Conservation (phyloP, 2,329 filamentous ascomycete species). For the Fonsecaea nubica region DNA sequence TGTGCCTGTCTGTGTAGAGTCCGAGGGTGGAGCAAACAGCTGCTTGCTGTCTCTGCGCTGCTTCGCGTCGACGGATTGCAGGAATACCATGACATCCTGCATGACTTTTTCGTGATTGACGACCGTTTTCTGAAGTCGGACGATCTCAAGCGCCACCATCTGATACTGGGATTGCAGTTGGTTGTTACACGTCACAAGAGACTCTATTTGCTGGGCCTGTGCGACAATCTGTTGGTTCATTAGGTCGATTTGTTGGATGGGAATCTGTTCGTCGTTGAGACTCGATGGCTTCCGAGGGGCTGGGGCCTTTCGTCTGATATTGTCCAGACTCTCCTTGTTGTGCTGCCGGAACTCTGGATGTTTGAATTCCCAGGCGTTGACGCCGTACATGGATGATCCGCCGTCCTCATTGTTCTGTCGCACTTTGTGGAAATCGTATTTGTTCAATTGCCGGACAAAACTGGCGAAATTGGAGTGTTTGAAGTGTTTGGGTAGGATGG, state of each 20-base stretch:
- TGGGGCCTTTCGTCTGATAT: constrained; percentile 93
- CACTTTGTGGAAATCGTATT: constrained; percentile 99
- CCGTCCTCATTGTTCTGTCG: constrained; percentile 87
- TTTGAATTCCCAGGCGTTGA: constrained; percentile 93
- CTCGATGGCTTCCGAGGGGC: constrained; percentile 78
- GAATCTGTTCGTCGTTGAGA: constrained; percentile 74
- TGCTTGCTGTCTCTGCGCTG: constrained; percentile 66
- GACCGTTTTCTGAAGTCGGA: constrained; percentile 72
- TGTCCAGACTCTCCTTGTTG: constrained; percentile 95
- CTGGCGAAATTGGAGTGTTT: constrained; percentile 99
- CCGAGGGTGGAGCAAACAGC: constrained; percentile 50
- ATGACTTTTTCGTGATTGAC: constrained; percentile 75
- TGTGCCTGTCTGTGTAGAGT: constrained; percentile 48
- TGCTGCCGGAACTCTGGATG: constrained; percentile 95
- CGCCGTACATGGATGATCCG: constrained; percentile 79
- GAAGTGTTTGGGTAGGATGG: constrained; percentile 96
- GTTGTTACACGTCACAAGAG: constrained; percentile 81
- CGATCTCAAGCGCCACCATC: constrained; percentile 68
- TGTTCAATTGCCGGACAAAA: constrained; percentile 94
- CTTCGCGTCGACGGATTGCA: constrained; percentile 70
- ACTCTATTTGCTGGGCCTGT: constrained; percentile 89
- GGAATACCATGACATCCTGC: constrained; percentile 72
- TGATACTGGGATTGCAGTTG: constrained; percentile 74
- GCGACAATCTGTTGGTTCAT: constrained; percentile 87
- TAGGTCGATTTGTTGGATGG: constrained; percentile 85